Evolutionary conservation across 2,329 filamentous ascomycete species (phyloP).

Genomic region (Neonectria neomacrospora): DNA sequence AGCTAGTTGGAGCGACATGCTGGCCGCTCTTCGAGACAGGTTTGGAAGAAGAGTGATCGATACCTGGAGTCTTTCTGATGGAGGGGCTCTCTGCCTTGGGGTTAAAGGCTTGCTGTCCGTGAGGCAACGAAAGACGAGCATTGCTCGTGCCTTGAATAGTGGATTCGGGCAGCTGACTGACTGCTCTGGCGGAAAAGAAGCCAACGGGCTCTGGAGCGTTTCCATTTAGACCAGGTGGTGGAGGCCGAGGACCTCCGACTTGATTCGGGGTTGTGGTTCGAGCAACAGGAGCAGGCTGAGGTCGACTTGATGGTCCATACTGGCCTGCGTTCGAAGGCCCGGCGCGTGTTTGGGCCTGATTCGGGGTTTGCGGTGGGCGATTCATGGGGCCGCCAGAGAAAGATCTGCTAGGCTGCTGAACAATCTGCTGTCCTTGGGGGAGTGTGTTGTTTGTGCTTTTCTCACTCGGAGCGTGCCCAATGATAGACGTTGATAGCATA

Average conservation of each 20-base stretch:
- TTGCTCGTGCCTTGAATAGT: constrained; percentile 53
- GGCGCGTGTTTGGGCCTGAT: constrained; percentile 43
- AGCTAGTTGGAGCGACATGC: constrained; percentile 59
- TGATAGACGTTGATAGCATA: constrained; percentile 57
- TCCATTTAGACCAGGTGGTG: constrained; percentile 41
- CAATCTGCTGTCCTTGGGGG: constrained; percentile 38
- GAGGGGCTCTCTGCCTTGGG: constrained; percentile 83
- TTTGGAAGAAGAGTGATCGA: constrained; percentile 82
- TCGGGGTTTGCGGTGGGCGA: constrained; percentile 50
- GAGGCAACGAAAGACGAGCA: constrained; percentile 54
- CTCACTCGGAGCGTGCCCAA: constrained; percentile 35
- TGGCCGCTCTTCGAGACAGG: constrained; percentile 71
- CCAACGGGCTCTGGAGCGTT: constrained; percentile 59
- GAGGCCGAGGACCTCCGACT: constrained; percentile 45
- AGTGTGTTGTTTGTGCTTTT: constrained; percentile 34
- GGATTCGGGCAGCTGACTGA: constrained; percentile 64
- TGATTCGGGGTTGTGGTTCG: constrained; percentile 38
- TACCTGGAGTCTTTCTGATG: constrained; percentile 86
- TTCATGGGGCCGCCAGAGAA: constrained; percentile 31
- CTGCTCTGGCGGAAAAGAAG: constrained; percentile 78
- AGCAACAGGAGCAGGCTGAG: constrained; percentile 29
- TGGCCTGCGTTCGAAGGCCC: constrained; percentile 33
- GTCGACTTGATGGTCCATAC: constrained; percentile 38
- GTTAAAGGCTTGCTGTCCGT: constrained; percentile 71
- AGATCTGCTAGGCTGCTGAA: constrained; percentile 32